These are phyloP conservation scores for Pleurotus tuber-regium DNA, from an alignment of 768 basidiomycete genomes.

Conservation along the genomic window DNA sequence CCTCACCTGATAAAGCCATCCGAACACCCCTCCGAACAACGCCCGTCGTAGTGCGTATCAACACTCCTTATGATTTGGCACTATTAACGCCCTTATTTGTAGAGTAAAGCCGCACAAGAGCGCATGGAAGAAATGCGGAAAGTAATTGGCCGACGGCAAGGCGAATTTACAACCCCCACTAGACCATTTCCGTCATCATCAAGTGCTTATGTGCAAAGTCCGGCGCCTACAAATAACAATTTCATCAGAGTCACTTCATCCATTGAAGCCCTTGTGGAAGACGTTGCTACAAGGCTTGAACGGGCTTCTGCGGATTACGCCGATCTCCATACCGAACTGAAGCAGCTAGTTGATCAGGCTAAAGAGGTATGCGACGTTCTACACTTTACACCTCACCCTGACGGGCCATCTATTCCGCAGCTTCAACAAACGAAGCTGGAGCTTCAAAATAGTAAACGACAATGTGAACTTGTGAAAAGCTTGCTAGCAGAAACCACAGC, in stretches of 20 bases:
- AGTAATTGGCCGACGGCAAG: slow-evolving; percentile 61
- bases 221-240: not conserved
- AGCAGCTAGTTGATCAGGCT: slow-evolving; percentile 46
- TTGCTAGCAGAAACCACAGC: slow-evolving; percentile 73
- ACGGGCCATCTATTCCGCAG: slow-evolving; percentile 31
- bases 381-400: not conserved
- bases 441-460: slow-evolving; percentile 65
- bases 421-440: slow-evolving; percentile 62
- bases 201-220: slow-evolving; percentile 19
- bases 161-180: slow-evolving; percentile 47
- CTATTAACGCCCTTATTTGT: not conserved
- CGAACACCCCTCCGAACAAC: slow-evolving; percentile 44
- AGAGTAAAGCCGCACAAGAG: slow-evolving; percentile 76
- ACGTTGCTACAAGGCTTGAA: slow-evolving; percentile 56
- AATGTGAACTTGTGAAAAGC: slow-evolving; percentile 77
- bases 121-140: slow-evolving; percentile 84
- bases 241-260: slow-evolving; percentile 28
- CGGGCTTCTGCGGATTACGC: slow-evolving; percentile 55
- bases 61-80: slow-evolving; percentile 4
- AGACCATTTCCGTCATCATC: slow-evolving; percentile 34
- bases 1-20: slow-evolving; percentile 57
- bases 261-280: slow-evolving; percentile 52
- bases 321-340: slow-evolving; percentile 48
- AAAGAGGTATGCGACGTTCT: slow-evolving; percentile 48
- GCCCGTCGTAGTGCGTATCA: slow-evolving; percentile 38